A percentile compares a stretch with the other conserved stretches of the same genome.
phyloP scores from a whole-genome alignment of 2,329 filamentous ascomycete species.

The Ascochyta lentis region DNA sequence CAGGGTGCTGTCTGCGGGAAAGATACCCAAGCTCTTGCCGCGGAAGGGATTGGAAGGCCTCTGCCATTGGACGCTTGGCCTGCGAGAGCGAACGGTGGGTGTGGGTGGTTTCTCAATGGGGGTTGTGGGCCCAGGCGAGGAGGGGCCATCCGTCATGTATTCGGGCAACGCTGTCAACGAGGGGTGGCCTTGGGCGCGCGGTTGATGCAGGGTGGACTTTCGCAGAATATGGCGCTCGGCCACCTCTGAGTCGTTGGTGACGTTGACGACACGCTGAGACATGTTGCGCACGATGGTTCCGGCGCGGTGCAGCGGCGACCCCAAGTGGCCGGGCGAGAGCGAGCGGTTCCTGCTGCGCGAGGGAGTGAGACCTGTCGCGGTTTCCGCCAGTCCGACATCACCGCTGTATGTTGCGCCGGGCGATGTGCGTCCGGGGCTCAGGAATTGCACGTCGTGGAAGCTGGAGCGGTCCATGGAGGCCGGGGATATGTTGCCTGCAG shows the following conservation, averaged over 20 bases:
- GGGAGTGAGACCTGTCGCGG: conserved; percentile 41
- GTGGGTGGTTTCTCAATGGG: conserved; percentile 50
- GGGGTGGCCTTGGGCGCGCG: conserved; percentile 60
- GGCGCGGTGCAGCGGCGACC: conserved; percentile 57
- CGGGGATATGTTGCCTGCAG: conserved; percentile 47
- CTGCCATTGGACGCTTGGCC: conserved; percentile 52
- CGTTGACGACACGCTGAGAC: conserved; percentile 96
- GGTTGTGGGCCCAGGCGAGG: conserved; percentile 34
- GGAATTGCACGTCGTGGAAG: conserved; percentile 62
- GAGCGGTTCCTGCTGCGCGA: conserved; percentile 57
- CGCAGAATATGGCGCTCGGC: conserved; percentile 74
- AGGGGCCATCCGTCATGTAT: conserved; percentile 54
- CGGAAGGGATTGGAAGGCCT: conserved; percentile 74
- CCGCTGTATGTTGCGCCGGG: conserved; percentile 63
- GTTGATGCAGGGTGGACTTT: conserved; percentile 64
- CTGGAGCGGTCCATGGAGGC: conserved; percentile 53
- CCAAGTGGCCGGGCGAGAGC: conserved; percentile 53
- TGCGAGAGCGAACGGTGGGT: conserved; percentile 29
- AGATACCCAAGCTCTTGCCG: conserved; percentile 85
- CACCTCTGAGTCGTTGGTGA: conserved; percentile 89
- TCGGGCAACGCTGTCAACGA: conserved; percentile 60
- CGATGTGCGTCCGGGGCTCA: conserved; percentile 51
- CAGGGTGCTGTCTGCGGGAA: conserved; percentile 77
- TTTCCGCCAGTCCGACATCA: conserved; percentile 66
- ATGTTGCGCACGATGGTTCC: conserved; percentile 69